Percentiles rank a stretch among this genome's conserved stretches.
Evolutionary conservation across 73 alveolate genomes (phyloP).

Genomic region (Paramecium primaurelia): DNA sequence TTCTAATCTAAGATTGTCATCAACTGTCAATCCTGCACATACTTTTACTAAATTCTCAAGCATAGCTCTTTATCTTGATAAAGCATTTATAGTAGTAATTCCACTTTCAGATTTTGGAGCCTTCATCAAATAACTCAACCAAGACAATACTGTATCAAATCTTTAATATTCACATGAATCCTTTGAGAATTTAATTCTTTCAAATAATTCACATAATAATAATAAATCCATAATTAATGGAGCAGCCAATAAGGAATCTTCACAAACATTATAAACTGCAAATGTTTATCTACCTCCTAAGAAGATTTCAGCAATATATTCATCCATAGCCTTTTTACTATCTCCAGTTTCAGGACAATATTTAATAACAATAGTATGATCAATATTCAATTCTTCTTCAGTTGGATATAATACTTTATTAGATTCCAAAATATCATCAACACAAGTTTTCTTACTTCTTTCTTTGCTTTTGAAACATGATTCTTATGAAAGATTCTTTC

Average conservation of each 20-base stretch:
- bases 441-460: constrained; percentile 88
- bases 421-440: constrained; percentile 90
- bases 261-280: constrained; percentile 91
- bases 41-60: constrained; percentile 57
- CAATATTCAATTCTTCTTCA: constrained; percentile 83
- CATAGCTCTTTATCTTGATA: constrained; percentile 54
- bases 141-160: constrained; percentile 49
- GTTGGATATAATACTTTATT: constrained; percentile 84
- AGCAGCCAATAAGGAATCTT: constrained; percentile 96
- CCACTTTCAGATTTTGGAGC: constrained; percentile 58
- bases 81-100: constrained; percentile 44
- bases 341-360: constrained; percentile 96
- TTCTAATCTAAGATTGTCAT: constrained; percentile 51
- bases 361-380: constrained; percentile 93
- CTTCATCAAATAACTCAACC: constrained; percentile 53
- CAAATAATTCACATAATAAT: constrained; percentile 83
- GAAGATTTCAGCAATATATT: constrained; percentile 88
- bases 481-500: constrained; percentile 88
- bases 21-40: constrained; percentile 59
- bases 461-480: constrained; percentile 90
- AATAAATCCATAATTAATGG: constrained; percentile 90
- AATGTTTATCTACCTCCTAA: constrained; percentile 92
- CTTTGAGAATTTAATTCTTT: constrained; percentile 72
- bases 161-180: constrained; percentile 50
- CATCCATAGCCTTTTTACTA: constrained; percentile 96